These are phyloP conservation scores for Clavaria fumosa DNA, from an alignment of 768 basidiomycete genomes.

Conservation along the genomic window DNA sequence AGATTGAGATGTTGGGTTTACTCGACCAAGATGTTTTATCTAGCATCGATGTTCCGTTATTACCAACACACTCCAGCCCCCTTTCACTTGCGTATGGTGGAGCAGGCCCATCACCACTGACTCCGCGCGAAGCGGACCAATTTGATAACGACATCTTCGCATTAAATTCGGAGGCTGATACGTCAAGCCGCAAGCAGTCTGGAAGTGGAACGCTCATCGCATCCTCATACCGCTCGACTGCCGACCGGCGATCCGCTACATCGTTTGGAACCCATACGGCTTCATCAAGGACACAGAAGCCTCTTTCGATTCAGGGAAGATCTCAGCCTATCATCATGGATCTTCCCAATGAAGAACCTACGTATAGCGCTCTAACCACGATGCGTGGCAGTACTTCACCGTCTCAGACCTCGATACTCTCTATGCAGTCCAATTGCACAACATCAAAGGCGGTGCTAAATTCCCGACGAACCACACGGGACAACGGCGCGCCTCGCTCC, in stretches of 20 bases:
- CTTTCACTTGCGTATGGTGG: constrained; percentile 18
- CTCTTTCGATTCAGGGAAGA: constrained; percentile 45
- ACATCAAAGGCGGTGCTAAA: constrained; percentile 23
- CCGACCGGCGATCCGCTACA: constrained; percentile 24
- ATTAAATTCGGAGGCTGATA: constrained; percentile 25
- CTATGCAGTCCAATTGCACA: constrained; percentile 35
- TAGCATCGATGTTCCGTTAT: constrained; percentile 74
- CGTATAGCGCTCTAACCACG: constrained; percentile 13
- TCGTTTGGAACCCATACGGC: constrained; percentile 36
- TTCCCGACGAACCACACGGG: no score
- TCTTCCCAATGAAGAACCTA: constrained; percentile 32
- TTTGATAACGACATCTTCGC: constrained; percentile 63
- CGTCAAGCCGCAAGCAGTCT: constrained; percentile 19
- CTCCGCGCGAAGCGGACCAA: constrained; percentile 47
- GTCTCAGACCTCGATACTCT: constrained; percentile 52
- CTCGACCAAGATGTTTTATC: constrained; percentile 84
- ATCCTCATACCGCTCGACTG: constrained; percentile 22
- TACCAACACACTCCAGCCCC: constrained; percentile 30
- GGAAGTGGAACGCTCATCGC: constrained; percentile 21
- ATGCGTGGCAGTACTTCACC: constrained; percentile 40
- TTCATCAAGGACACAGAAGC: constrained; percentile 16
- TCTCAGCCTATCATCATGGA: constrained; percentile 35
- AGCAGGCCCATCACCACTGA: constrained; percentile 22
- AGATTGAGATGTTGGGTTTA: constrained; percentile 88
- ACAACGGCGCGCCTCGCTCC: constrained; percentile 22